Base-by-base conservation (phyloP, 2,329 filamentous ascomycete species). In the Dissoconium aciculare region DNA sequence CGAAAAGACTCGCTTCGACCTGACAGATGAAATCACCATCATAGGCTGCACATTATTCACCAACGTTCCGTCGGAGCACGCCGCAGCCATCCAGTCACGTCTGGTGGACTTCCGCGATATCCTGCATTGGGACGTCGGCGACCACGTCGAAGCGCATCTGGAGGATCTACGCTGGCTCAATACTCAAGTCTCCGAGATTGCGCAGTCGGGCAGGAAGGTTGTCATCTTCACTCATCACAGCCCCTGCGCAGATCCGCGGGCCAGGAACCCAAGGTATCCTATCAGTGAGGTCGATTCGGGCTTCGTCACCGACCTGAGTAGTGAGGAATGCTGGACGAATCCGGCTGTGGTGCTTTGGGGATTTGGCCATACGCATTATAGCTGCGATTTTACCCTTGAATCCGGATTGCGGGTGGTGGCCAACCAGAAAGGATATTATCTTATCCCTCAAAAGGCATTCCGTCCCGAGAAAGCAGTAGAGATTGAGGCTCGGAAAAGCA, bases 131-230 rank as follows among this genome's bases (percentile, higher is more conserved):
- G 45, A 47, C 9, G 40, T 59, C 0, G 44, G 48, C 1, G 14
- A 43, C 11, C 61, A 65, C 42, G 54, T 49, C 23, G 42, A 34
- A 3, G 48, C 50, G 5, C 59, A 63, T 33, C 21, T 30, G 5
- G 37, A 45, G 2, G 62, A 66, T 30, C 26, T 64, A 0, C 37
- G 37, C 1, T 66, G 62, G 60, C 48, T 64, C 8, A 62, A 64
- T 37, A 33, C 26, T 0, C 37, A 55, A 28, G 25, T 33, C 24
- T 11, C 24, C 9, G 31, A 11, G 10, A 3, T 30, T 16, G 28
- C 28, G 14, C 14, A 3, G 5, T 33, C 44, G 2, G 37, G 49
- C 5, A 38, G 30, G 4, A 38, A 42, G 4, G 45, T 63, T 12
- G 26, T 58, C 2, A 45, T 65, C 10, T 39, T 62, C 8, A 55